Conservation (phyloP, 2,329 filamentous ascomycete species). For the Cytospora schulzeri region DNA sequence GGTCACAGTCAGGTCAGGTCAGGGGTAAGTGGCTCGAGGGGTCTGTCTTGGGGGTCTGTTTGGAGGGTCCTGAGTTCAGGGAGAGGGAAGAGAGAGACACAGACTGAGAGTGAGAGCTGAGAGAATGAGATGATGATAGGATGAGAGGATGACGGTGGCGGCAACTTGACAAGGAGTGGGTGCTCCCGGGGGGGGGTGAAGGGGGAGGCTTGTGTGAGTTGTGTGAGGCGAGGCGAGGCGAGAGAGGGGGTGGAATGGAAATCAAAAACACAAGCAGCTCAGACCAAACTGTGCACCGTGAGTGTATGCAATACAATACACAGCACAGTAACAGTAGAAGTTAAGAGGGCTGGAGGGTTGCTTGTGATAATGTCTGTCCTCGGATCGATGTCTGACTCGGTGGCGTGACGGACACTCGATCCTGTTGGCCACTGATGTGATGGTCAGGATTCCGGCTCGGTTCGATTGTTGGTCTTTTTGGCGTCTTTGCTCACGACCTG, state of each 20-base stretch:
- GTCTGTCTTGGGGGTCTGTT: slow-evolving; percentile 7
- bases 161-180: background rate
- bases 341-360: background rate
- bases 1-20: background rate
- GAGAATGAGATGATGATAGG: no score
- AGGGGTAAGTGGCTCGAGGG: slow-evolving; percentile 14
- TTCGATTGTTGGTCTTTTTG: slow-evolving; percentile 1
- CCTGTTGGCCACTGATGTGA: background rate
- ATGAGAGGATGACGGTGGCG: background rate
- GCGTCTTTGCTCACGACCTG: background rate
- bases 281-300: slow-evolving; percentile 19
- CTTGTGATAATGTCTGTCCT: slow-evolving; percentile 1
- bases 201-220: background rate
- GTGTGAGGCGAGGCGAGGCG: no score
- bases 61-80: slow-evolving; percentile 1
- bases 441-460: slow-evolving; percentile 9
- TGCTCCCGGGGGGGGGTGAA: background rate
- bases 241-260: no score
- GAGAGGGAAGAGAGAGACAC: background rate
- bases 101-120: no score
- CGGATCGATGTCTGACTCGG: slow-evolving; percentile 4
- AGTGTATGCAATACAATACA: background rate
- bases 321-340: no score
- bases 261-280: background rate
- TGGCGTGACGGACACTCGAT: slow-evolving; percentile 9